Base-by-base conservation (phyloP, 495 filamentous ascomycete genomes). In the Penicillium samsonianum region DNA sequence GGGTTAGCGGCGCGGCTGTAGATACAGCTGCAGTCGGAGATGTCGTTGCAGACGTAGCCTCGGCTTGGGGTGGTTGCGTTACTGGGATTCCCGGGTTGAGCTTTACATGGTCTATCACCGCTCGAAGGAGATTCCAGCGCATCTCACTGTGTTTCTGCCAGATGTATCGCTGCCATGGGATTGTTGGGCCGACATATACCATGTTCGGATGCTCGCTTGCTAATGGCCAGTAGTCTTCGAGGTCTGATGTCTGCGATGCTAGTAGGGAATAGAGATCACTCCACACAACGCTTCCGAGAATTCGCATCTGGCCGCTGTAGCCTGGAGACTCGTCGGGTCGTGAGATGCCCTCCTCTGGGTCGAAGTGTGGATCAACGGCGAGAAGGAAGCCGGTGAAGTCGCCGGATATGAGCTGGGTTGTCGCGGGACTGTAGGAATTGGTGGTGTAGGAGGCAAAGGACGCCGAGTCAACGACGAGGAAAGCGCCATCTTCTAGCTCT, bases 261-360 rank as follows among this genome's bases (percentile, higher is more conserved):
- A 65, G 31, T 9, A 65, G 30, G 2, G 65, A 65, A 50, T 52
- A 71, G 7, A 76, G 48, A 33, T 76, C 73, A 4, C 68, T 60
- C 70, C 68, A 76, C 40, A 76, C 43, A 1, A 74, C 62, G 19
- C 62, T 68, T 23, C 65, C 71, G 2, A 71, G 56, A 22, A 76
- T 62, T 8, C 64, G 66, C 64, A 76, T 67, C 7, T 67, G 55
- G 2, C 73, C 72, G 3, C 10, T 40, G 52, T 62, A 73, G 1
- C 63, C 67, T 19, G 68, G 64, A 0, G 47, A 61, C 42, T 67
- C 60, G 6, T 71, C 53, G 0, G 61, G 50, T 25, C 60, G 64
- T 14, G 58, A 26, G 23, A 44, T 35, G 9, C 53, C 45, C 23
- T 66, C 51, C 12, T 57, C 8, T 0, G 58, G 41, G 33, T 69